A percentile compares a stretch with the other conserved stretches of the same genome.
phyloP scores from a whole-genome alignment of 2,329 filamentous ascomycete species.

The Xylaria sp. region DNA sequence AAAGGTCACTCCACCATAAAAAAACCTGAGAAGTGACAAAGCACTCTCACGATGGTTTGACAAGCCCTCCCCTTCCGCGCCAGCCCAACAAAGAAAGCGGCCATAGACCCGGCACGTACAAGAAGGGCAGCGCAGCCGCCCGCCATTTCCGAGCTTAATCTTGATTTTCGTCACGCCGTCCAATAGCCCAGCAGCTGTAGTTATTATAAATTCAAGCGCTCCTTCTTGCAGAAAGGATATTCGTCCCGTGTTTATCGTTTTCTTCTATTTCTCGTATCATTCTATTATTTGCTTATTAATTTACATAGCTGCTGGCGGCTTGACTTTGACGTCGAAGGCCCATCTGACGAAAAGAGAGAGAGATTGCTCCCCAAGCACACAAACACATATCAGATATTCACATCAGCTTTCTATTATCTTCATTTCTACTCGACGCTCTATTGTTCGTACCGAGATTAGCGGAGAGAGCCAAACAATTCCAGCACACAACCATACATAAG shows the following conservation, averaged over 20 bases:
- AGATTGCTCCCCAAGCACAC: slow-evolving; percentile 13
- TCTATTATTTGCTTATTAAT: slow-evolving; percentile 23
- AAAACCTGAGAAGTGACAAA: slow-evolving; percentile 39
- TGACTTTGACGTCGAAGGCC: slow-evolving; percentile 44
- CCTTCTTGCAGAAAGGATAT: slow-evolving; percentile 40
- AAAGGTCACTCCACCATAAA: slow-evolving; percentile 34
- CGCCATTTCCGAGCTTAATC: slow-evolving; percentile 39
- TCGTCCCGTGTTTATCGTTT: slow-evolving; percentile 21
- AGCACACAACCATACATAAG: neutral
- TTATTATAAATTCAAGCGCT: slow-evolving; percentile 47
- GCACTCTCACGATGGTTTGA: slow-evolving; percentile 40
- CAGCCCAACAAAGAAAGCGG: slow-evolving; percentile 44
- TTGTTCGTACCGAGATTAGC: slow-evolving; percentile 1
- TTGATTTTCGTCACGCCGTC: slow-evolving; percentile 32
- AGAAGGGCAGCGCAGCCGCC: slow-evolving; percentile 44
- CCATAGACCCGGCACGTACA: slow-evolving; percentile 44
- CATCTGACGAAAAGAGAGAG: slow-evolving; percentile 24
- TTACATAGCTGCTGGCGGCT: slow-evolving; percentile 49
- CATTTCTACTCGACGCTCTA: slow-evolving; percentile 17
- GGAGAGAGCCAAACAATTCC: neutral
- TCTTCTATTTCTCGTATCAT: neutral
- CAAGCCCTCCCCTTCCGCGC: slow-evolving; percentile 30
- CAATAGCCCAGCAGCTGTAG: slow-evolving; percentile 44
- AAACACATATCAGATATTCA: slow-evolving; percentile 14
- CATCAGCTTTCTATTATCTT: slow-evolving; percentile 38